Percentiles rank a stretch among this genome's conserved stretches.
Conservation (phyloP, 2,329 filamentous ascomycete species). For the Eutypa lata region DNA sequence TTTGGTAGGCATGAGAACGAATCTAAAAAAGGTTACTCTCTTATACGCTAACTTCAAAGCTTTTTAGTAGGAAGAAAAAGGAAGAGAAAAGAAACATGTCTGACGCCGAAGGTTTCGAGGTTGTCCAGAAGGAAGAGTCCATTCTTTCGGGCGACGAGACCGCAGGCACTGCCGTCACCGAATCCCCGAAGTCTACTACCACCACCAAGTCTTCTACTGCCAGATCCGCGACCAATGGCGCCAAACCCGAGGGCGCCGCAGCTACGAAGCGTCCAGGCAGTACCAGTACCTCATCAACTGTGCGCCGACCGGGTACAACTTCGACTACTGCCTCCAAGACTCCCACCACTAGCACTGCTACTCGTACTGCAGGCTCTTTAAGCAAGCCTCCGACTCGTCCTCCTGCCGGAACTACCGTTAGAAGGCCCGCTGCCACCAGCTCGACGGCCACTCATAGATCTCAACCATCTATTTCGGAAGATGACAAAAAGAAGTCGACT, state of each 20-base stretch:
- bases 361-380: conserved; percentile 37
- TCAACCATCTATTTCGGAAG: conserved; percentile 48
- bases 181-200: conserved; percentile 22
- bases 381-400: conserved; percentile 49
- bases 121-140: conserved; percentile 41
- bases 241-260: conserved; percentile 31
- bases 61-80: no score
- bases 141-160: conserved; percentile 32
- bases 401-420: conserved; percentile 33
- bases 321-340: conserved; percentile 22
- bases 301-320: conserved; percentile 31
- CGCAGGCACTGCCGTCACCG: conserved; percentile 25
- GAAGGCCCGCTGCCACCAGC: conserved; percentile 31
- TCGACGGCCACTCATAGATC: conserved; percentile 42
- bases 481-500: conserved; percentile 43
- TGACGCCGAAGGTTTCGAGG: conserved; percentile 45
- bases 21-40: neutral
- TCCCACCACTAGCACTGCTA: conserved; percentile 25
- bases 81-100: conserved; percentile 35
- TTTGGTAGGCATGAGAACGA: neutral
- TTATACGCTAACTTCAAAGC: conserved; percentile 1
- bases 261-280: conserved; percentile 34
- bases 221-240: conserved; percentile 27
- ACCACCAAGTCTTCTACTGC: conserved; percentile 4
- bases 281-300: conserved; percentile 26